Evolutionary conservation across 2,329 filamentous ascomycete genomes (phyloP).

Genomic region (Capronia coronata): DNA sequence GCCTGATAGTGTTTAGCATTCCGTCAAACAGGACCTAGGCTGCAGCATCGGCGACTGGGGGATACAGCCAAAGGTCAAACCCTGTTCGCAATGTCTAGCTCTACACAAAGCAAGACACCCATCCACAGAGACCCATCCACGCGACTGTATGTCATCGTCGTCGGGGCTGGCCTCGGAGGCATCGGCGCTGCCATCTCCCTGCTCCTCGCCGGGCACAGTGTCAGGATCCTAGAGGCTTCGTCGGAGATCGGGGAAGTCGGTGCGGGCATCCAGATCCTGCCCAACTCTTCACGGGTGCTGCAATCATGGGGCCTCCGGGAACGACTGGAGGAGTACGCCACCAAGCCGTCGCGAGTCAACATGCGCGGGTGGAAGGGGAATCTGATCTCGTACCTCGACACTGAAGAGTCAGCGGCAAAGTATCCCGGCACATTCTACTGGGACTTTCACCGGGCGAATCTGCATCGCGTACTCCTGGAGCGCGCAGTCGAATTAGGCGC

Average conservation of each 20-base stretch:
- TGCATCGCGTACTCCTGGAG: constrained; percentile 40
- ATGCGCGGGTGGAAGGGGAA: constrained; percentile 17
- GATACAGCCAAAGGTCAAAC: too few relatives aligned
- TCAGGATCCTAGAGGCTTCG: constrained; percentile 30
- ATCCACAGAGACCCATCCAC: constrained; percentile 5
- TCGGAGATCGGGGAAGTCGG: constrained; percentile 25
- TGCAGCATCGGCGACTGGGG: too few relatives aligned
- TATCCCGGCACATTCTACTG: constrained; percentile 37
- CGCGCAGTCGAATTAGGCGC: constrained; percentile 40
- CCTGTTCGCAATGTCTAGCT: neutral
- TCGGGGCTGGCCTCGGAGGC: constrained; percentile 33
- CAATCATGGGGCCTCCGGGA: constrained; percentile 16
- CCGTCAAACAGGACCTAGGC: too few relatives aligned
- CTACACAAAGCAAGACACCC: constrained; percentile 4
- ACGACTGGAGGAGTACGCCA: constrained; percentile 5
- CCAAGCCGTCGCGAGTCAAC: constrained; percentile 6
- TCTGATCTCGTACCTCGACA: constrained; percentile 7
- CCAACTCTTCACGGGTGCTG: constrained; percentile 26
- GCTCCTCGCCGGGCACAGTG: constrained; percentile 26
- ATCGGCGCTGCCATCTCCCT: constrained; percentile 31
- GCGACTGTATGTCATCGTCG: too few relatives aligned
- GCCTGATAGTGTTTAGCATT: too few relatives aligned
- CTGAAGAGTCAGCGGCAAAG: constrained; percentile 17
- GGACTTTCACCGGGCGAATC: constrained; percentile 47
- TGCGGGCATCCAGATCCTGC: constrained; percentile 27